Evolutionary conservation across 208 protist species (phyloP).

Genomic region (Trypanosomatidae sp.): DNA sequence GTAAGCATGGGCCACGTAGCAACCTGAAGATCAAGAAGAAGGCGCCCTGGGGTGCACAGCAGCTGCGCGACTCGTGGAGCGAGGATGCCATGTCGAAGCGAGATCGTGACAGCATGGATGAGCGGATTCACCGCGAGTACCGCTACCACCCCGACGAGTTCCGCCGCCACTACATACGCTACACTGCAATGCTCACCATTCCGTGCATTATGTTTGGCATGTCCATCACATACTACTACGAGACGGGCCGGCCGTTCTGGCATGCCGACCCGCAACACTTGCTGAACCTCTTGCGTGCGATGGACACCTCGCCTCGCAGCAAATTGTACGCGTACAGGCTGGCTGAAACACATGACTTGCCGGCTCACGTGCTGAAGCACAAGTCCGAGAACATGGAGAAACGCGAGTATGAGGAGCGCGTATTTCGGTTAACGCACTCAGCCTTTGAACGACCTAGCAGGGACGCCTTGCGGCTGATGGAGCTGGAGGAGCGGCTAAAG

Average conservation of each 20-base stretch:
- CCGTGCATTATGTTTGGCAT: slow-evolving; percentile 41
- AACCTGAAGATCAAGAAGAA: slow-evolving; percentile 53
- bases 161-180: slow-evolving; percentile 58
- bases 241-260: slow-evolving; percentile 63
- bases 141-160: slow-evolving; percentile 85
- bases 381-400: slow-evolving; percentile 33
- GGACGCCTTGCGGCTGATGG: slow-evolving; percentile 34
- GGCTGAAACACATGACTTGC: slow-evolving; percentile 55
- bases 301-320: slow-evolving; percentile 80
- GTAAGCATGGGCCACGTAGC: slow-evolving; percentile 1
- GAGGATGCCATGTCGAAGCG: slow-evolving; percentile 81
- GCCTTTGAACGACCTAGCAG: slow-evolving; percentile 35
- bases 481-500: slow-evolving; percentile 21
- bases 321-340: slow-evolving; percentile 59
- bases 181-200: slow-evolving; percentile 45
- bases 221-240: slow-evolving; percentile 50
- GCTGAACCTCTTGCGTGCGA: slow-evolving; percentile 59
- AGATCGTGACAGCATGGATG: slow-evolving; percentile 69
- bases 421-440: slow-evolving; percentile 42
- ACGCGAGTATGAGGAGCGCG: slow-evolving; percentile 31
- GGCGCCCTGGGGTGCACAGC: slow-evolving; percentile 76
- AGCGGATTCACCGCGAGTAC: slow-evolving; percentile 83
- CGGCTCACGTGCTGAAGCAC: slow-evolving; percentile 52
- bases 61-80: slow-evolving; percentile 86
- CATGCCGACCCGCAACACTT: slow-evolving; percentile 67